Conservation (phyloP, 257 asterid genomes). For the Capsicum chinense region DNA sequence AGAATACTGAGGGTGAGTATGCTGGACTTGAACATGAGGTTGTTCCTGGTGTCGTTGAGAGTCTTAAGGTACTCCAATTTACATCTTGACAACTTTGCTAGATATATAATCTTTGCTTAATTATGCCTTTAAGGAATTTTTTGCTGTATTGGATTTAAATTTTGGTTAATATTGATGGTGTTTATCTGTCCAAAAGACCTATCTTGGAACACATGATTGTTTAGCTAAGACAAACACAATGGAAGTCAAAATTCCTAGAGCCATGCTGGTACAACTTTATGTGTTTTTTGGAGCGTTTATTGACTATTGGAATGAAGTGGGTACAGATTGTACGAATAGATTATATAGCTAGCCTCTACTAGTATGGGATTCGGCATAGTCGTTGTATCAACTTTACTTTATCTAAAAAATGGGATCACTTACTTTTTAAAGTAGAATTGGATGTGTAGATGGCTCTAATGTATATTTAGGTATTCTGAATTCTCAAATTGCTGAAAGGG, state of each 20-base stretch:
- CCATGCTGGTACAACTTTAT: not conserved
- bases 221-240: not conserved
- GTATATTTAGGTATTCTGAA: not conserved
- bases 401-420: not conserved
- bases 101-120: not conserved
- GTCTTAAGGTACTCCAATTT: conserved; percentile 71
- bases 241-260: not conserved
- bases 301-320: not conserved
- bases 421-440: not conserved
- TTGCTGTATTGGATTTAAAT: not conserved
- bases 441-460: not conserved
- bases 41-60: conserved; percentile 98
- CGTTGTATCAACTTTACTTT: not conserved
- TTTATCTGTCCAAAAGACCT: not conserved
- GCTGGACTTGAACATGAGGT: conserved; percentile 99
- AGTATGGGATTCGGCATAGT: not conserved
- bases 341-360: not conserved
- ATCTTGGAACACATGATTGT: not conserved
- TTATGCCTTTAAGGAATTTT: too few relatives aligned
- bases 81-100: not conserved
- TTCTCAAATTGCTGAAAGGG: not conserved
- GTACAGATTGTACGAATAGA: not conserved
- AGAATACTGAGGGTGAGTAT: conserved; percentile 97
- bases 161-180: not conserved
- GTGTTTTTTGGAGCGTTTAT: not conserved